Base-by-base conservation (phyloP, 805 yeast genomes). In the Wickerhamomyces rabaulensis region DNA sequence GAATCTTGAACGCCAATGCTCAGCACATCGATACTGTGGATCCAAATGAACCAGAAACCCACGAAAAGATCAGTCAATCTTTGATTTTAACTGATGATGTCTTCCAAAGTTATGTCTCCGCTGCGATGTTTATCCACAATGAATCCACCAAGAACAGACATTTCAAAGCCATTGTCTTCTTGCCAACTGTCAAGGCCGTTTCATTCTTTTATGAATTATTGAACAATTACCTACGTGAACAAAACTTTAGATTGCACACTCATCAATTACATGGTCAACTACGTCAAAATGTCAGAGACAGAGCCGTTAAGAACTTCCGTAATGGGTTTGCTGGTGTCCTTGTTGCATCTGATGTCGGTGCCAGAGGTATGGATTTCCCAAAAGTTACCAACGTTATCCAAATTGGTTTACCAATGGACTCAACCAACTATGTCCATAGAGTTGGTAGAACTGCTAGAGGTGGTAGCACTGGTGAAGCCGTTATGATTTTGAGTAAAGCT, bases 381-480 rank as follows among this genome's bases (percentile, higher is more conserved):
- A 79, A 80, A 56, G 95, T 92, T 25, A 68, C 89, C 22, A 87
- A 88, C 61, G 97, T 92, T 44, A 70, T 86, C 56, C 97, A 92
- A 70, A 65, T 88, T 45, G 87, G 92, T 54, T 75, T 82, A n/a
- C 87, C 94, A 50, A 67, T 74, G 41, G 87, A 83, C 48, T 67
- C 80, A 21, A 79, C 91, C n/a, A 84, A 85, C 52, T 90, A 91
- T 63, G 80, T 90, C 48, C 98, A 92, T 68, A 84, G 96, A 66
- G 84, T 92, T 60, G 98, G 98, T 50, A 83, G 98, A 74, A 92
- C 97, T 15, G 98, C 95, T 39, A 81, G 98, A 69, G 95, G 91
- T 46, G 97, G 96, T 47, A 75, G 76, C 48, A 69, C 73, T 21
- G 98, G 98, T 52, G 71, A 75, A 42, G 87, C 96, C 6, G 65